Evolutionary conservation across 805 yeast species (phyloP).

Genomic region (Ogataea allantospora): DNA sequence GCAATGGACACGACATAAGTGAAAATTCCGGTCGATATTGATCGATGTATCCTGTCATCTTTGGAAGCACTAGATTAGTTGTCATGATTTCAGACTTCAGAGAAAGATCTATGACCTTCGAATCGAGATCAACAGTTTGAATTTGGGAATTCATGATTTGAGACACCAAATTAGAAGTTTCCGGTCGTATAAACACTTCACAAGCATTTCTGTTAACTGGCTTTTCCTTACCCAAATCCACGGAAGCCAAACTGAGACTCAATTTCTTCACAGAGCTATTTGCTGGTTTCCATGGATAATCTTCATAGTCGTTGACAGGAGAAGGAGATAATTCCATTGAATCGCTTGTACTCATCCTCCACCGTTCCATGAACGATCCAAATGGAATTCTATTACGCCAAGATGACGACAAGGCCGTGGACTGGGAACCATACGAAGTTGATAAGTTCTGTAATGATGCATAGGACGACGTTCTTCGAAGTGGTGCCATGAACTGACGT

Average conservation of each 20-base stretch:
- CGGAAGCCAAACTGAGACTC: conserved; percentile 8
- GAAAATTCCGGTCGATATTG: conserved; percentile 52
- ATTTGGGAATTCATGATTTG: conserved; percentile 1
- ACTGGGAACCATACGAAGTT: conserved; percentile 36
- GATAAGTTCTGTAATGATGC: conserved; percentile 36
- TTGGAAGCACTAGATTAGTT: conserved; percentile 20
- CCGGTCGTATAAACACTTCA: not conserved
- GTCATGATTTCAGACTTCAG: not conserved
- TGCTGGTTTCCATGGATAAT: conserved; percentile 29
- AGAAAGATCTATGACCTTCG: conserved; percentile 2
- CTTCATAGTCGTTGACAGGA: conserved; percentile 29
- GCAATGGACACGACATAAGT: conserved; percentile 50
- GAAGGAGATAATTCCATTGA: conserved; percentile 24
- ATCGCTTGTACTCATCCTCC: conserved; percentile 19
- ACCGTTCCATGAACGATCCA: conserved; percentile 32
- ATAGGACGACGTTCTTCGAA: conserved; percentile 32
- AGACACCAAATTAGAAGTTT: not conserved
- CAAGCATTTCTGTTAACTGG: conserved; percentile 1
- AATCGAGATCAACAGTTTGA: not conserved
- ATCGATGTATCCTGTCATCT: conserved; percentile 40
- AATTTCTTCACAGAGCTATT: conserved; percentile 11
- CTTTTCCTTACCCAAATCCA: conserved; percentile 9
- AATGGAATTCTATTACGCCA: conserved; percentile 28
- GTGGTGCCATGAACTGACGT: conserved; percentile 19
- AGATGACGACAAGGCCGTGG: conserved; percentile 21